These are phyloP conservation scores for Fraxinus velutina DNA, from an alignment of 305 asterid species.

Conservation along the genomic window DNA sequence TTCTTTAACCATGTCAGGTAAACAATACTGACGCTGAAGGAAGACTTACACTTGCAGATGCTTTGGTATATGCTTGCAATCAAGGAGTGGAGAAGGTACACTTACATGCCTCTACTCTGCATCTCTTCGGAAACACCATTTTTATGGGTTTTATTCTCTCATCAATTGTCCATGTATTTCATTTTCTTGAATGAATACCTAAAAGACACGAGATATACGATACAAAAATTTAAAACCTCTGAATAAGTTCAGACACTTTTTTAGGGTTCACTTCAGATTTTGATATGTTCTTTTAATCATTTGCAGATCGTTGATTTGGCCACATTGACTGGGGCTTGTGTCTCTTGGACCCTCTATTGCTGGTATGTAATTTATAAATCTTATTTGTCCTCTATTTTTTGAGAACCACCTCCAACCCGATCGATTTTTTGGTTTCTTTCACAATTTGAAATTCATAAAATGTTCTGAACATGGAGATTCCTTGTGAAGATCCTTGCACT, in stretches of 20 bases:
- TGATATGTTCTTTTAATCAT: background rate
- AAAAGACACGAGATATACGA: background rate
- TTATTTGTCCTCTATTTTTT: background rate
- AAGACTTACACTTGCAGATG: conserved; percentile 94
- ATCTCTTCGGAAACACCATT: background rate
- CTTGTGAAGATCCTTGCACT: background rate
- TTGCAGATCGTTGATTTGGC: conserved; percentile 87
- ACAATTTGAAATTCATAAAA: background rate
- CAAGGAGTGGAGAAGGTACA: conserved; percentile 94
- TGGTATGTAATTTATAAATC: conserved; percentile 39
- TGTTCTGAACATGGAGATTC: background rate
- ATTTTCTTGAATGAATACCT: background rate
- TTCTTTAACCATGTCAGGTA: conserved; percentile 36
- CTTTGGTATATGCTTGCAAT: conserved; percentile 89
- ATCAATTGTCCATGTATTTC: background rate
- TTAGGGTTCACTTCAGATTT: background rate
- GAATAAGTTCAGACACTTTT: background rate
- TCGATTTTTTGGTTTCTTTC: background rate
- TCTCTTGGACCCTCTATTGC: conserved; percentile 95
- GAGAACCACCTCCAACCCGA: background rate
- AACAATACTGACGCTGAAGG: conserved; percentile 99
- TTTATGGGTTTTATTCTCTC: background rate
- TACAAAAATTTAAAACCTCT: background rate
- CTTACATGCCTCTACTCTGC: background rate
- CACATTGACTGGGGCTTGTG: conserved; percentile 86